Evolutionary conservation across 192 early-diverging fungal genomes (phyloP).

Genomic region (Entomortierella chlamydospora): DNA sequence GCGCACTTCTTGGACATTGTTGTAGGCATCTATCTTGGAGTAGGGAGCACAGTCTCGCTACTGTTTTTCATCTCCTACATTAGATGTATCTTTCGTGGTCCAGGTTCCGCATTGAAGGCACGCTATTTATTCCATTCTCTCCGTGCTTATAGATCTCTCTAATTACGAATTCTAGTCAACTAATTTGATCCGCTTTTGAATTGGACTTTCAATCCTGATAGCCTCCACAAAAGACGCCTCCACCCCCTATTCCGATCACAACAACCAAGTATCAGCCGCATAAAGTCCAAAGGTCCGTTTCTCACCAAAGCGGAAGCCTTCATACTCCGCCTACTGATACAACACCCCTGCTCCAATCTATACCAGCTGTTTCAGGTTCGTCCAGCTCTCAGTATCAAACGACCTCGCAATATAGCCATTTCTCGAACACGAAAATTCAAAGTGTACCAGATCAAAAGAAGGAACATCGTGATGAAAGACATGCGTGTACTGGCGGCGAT

Average conservation of each 20-base stretch:
- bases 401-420: not conserved
- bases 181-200: not conserved
- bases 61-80: constrained; percentile 58
- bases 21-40: constrained; percentile 50
- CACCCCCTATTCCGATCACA: constrained; percentile 19
- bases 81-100: constrained; percentile 50
- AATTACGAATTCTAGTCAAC: not conserved
- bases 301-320: not conserved
- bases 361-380: not conserved
- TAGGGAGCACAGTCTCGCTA: constrained; percentile 41
- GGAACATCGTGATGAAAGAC: too few species aligned
- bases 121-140: not conserved
- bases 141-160: not conserved
- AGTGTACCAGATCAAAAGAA: not conserved
- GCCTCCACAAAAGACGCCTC: constrained; percentile 12
- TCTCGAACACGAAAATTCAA: not conserved
- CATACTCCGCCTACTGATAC: not conserved
- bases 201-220: not conserved
- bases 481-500: too few species aligned
- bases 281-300: not conserved
- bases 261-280: constrained; percentile 40
- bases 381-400: not conserved
- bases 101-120: constrained; percentile 62
- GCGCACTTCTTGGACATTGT: not conserved
- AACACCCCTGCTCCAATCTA: constrained; percentile 14